Percentiles rank a stretch among this genome's conserved stretches.
phyloP scores from a whole-genome alignment of 768 basidiomycete genomes.

The Agrocybe chaxingu region DNA sequence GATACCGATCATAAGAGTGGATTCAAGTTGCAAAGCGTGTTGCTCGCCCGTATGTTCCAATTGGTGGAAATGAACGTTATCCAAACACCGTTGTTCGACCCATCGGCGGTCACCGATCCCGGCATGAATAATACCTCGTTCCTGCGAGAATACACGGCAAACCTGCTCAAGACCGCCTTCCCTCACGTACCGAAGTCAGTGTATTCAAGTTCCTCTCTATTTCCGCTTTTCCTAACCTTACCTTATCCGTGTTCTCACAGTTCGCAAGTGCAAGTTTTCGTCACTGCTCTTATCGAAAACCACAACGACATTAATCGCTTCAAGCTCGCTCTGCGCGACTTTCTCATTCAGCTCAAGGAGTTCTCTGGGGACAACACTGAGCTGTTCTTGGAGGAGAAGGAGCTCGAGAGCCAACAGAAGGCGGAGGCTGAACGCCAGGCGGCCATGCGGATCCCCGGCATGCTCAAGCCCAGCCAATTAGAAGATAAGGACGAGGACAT shows the following conservation, averaged over 20 bases:
- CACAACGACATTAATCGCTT: slow-evolving; percentile 84
- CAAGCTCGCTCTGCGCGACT: slow-evolving; percentile 93
- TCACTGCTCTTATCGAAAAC: slow-evolving; percentile 63
- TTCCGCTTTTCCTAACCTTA: slow-evolving; percentile 11
- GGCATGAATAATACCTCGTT: slow-evolving; percentile 75
- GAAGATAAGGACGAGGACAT: slow-evolving; percentile 93
- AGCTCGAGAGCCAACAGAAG: slow-evolving; percentile 75
- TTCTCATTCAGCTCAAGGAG: slow-evolving; percentile 97
- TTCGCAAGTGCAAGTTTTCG: slow-evolving; percentile 69
- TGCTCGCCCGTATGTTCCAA: slow-evolving; percentile 93
- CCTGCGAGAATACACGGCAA: slow-evolving; percentile 83
- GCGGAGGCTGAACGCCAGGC: slow-evolving; percentile 82
- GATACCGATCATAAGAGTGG: slow-evolving; percentile 99
- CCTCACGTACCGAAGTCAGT: slow-evolving; percentile 85
- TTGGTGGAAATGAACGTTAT: slow-evolving; percentile 82
- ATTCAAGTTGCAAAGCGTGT: slow-evolving; percentile 90
- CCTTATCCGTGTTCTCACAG: slow-evolving; percentile 31
- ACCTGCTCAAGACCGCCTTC: slow-evolving; percentile 85
- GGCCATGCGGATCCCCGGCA: slow-evolving; percentile 94
- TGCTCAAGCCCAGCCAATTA: slow-evolving; percentile 93
- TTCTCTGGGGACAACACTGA: slow-evolving; percentile 95
- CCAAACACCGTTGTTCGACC: slow-evolving; percentile 82
- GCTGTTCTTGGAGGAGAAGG: slow-evolving; percentile 91
- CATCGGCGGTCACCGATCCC: slow-evolving; percentile 64
- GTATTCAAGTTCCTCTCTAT: slow-evolving; percentile 7